Base-by-base conservation (phyloP, 441 rosid genomes). In the Euphorbia corollata region DNA sequence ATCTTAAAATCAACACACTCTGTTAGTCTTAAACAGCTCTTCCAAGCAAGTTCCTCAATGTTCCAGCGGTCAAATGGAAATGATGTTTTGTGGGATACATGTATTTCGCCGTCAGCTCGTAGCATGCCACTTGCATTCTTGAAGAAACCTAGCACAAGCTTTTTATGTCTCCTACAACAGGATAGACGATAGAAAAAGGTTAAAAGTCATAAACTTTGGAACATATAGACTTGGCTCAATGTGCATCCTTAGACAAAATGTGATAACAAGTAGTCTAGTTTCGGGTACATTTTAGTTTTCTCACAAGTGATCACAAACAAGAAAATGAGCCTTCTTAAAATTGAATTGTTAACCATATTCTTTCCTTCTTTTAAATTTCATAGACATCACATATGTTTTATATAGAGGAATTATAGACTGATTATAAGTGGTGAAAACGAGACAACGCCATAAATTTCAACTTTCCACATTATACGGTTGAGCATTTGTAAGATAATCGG, bases 31-130 rank as follows among this genome's bases (percentile, higher is more conserved):
- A 86, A 75, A 63, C 45, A 78, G 65, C 68, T 74, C 65, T 9
- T 27, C 36, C 47, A n/a, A 30, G 87, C 89, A 11, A 86, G 90
- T 66, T 79, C 79, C 65, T 67, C 73, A 1, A 85, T 79, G 39
- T 87, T 73, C 96, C 90, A 89, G 20, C 20, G 5, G 74, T 76
- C 75, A 70, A 72, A 85, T 10, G 87, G 89, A 56, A 27, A 10
- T 0, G 57, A 67, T 32, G 81, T 81, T 74, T 85, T 89, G 74
- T 83, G 96, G 56, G 73, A 76, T 24, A 87, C 86, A 63, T 87
- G 90, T 4, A 85, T 58, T 78, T 89, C 75, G 13, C 90, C 92
- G 18, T 71, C 0, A 38, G 67, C 68, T 27, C 69, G 61, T 15
- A 87, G 70, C 87, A 85, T 71, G n/a, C 36, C 65, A 53, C 78